phyloP scores from a whole-genome alignment of 805 yeast genomes.

The Ogataea wickerhamii region DNA sequence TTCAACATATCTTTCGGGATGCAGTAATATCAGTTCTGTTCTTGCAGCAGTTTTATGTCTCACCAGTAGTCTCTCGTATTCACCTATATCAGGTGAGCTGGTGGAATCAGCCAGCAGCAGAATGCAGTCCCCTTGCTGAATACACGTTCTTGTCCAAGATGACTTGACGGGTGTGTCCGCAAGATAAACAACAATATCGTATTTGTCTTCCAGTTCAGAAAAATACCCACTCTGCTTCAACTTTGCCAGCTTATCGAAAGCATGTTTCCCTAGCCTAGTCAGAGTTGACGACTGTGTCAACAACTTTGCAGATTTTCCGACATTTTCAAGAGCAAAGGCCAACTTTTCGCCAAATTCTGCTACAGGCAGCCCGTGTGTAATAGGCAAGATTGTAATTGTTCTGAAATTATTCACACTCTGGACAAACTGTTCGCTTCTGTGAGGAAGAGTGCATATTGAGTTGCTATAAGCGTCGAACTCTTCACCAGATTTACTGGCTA shows the following conservation, averaged over 20 bases:
- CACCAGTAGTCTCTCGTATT: conserved; percentile 72
- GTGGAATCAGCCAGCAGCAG: conserved; percentile 81
- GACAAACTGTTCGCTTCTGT: conserved; percentile 30
- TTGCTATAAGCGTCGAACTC: conserved; percentile 10
- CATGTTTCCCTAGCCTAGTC: conserved; percentile 81
- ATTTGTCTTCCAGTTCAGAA: conserved; percentile 85
- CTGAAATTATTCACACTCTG: conserved; percentile 53
- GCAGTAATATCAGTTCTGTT: conserved; percentile 80
- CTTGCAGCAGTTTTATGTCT: conserved; percentile 79
- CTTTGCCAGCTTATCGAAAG: conserved; percentile 84
- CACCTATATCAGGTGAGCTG: conserved; percentile 72
- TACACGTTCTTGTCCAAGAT: conserved; percentile 88
- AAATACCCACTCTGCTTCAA: conserved; percentile 85
- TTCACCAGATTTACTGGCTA: conserved; percentile 20
- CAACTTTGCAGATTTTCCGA: conserved; percentile 70
- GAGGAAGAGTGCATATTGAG: conserved; percentile 30
- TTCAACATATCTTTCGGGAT: conserved; percentile 73
- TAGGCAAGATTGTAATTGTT: conserved; percentile 82
- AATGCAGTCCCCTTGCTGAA: conserved; percentile 94
- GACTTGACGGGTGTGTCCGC: conserved; percentile 83
- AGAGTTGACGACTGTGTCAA: conserved; percentile 82
- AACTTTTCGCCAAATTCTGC: conserved; percentile 76
- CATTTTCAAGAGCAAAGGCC: conserved; percentile 64
- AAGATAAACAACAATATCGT: conserved; percentile 83
- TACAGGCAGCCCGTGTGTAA: conserved; percentile 78